Evolutionary conservation across 148 eudicot species (phyloP), one percentile per base, ranked within the genome.

Genomic region (Gaultheria prostrata): DNA sequence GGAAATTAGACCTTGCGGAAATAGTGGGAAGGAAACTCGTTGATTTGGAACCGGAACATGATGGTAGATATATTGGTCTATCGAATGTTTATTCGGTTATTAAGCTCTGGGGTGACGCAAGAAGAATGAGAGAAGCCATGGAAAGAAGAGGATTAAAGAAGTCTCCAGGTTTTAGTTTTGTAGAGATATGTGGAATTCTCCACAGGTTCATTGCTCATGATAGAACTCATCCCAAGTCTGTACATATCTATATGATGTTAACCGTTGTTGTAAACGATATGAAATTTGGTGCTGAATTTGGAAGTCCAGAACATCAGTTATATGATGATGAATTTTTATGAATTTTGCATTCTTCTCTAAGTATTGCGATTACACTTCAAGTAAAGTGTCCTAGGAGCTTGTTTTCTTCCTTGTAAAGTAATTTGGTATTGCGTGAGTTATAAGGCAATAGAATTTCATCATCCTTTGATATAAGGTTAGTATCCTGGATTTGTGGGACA

Each of bases 121-220:
- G 88, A 86, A 87, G 81, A 45, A 86, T 77, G 88, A 93, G 98
- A 86, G 94, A 89, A 82, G 88, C 89, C 49, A 94, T 95, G 98
- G 96, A 93, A 87, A 87, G 67, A 20, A 89, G 91, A 79, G 98
- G 98, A 72, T 92, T 95, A 88, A 95, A 89, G 90, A 95, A 95
- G 87, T 86, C 86, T 30, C 95, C 98, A 18, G 98, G 98, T 11
- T 91, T 82, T 73, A 95, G 98, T 77, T 90, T 82, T 86, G 93
- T 95, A 54, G 98, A 95, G 89, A 86, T 90, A 79, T 84, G 80
- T 17, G 98, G 96, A 50, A 63, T 76, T 6, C 90, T 92, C 76
- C 92, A 94, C 63, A 89, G 91, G 87, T 95, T 95, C 87, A 86
- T 91, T 80, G 98, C 98, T 71, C 98, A 91, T 65, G 98, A 95